Base-by-base conservation (phyloP, 2,329 filamentous ascomycete species). In the Arthrobotrys pseudoclavata region DNA sequence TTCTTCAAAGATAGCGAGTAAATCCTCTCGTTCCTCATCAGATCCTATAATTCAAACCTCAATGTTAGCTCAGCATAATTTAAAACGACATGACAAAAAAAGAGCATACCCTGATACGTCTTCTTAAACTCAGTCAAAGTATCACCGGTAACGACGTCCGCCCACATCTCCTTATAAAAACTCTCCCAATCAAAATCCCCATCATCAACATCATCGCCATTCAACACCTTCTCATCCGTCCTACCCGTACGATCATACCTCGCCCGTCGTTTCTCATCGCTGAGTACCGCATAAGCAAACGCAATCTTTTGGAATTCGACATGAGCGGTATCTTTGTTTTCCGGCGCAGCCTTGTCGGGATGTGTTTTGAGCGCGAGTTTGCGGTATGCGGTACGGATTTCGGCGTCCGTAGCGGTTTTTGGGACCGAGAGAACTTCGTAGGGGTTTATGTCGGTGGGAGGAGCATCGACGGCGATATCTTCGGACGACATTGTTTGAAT, bases 281-380 rank as follows among this genome's bases (percentile, higher is more conserved):
- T 97, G 40, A 99, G 91, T 61, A 99, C 89, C 37, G 94, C 95
- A 83, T 98, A 97, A 64, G 96, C 95, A 82, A 97, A 95, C 24
- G 95, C 95, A 81, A 99, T 90, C 81, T 91, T 87, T 84, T 99
- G 96, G 84, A 99, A 99, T 67, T 88, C 91, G 77, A 87, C 86
- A 81, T 97, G 91, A 1, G 96, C 95, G 48, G 87, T 85, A 26
- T 90, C 87, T 82, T 93, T 93, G 64, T 91, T 85, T 22, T 89
- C 87, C 0, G 88, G 86, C 15, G 89, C 80, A 3, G 90, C 92
- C 86, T 97, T 97, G 87, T 97, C 94, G 81, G 92, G 92, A 82
- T 99, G 96, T 81, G 94, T 89, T 83, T 90, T 94, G 75, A 99
- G 87, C 2, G 96, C 96, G 62, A 91, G 89, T 83, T 96, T 97